phyloP scores from a whole-genome alignment of 768 basidiomycete genomes.

The Russula ochroleuca region DNA sequence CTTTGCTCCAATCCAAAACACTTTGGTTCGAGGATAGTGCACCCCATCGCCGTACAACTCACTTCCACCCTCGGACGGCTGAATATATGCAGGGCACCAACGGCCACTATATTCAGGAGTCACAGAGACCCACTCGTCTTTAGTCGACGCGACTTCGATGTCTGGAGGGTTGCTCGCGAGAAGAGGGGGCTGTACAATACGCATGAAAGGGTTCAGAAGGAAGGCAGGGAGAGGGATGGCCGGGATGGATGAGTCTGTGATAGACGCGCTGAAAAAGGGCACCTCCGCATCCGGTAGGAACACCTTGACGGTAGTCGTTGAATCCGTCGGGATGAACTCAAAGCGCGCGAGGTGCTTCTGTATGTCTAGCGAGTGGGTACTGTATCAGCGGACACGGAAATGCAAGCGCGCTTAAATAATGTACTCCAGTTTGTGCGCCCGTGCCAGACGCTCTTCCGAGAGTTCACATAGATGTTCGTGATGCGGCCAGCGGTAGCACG shows the following conservation, averaged over 20 bases:
- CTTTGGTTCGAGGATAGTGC: constrained; percentile 4
- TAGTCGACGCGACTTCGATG: neutral
- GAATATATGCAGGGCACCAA: constrained; percentile 16
- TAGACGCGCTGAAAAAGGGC: constrained; percentile 22
- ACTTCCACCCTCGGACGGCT: neutral
- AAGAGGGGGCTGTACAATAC: constrained; percentile 17
- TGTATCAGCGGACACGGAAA: neutral
- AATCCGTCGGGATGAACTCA: neutral
- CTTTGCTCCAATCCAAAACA: constrained; percentile 14
- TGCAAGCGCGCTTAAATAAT: neutral
- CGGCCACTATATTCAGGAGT: constrained; percentile 16
- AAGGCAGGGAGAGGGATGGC: constrained; percentile 9
- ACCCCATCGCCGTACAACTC: constrained; percentile 21
- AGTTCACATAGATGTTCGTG: constrained; percentile 23
- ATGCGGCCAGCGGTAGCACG: neutral
- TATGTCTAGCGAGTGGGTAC: constrained; percentile 5
- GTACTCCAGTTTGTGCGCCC: constrained; percentile 24
- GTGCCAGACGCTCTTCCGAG: constrained; percentile 11
- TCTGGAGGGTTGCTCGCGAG: neutral
- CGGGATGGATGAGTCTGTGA: constrained; percentile 20
- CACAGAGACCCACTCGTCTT: constrained; percentile 15
- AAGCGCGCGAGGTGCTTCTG: constrained; percentile 24
- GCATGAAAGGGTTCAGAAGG: neutral
- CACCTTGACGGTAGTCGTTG: neutral
- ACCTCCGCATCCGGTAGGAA: constrained; percentile 3